Conservation (phyloP, 2,329 filamentous ascomycete genomes). For the Aaosphaeria arxii region DNA sequence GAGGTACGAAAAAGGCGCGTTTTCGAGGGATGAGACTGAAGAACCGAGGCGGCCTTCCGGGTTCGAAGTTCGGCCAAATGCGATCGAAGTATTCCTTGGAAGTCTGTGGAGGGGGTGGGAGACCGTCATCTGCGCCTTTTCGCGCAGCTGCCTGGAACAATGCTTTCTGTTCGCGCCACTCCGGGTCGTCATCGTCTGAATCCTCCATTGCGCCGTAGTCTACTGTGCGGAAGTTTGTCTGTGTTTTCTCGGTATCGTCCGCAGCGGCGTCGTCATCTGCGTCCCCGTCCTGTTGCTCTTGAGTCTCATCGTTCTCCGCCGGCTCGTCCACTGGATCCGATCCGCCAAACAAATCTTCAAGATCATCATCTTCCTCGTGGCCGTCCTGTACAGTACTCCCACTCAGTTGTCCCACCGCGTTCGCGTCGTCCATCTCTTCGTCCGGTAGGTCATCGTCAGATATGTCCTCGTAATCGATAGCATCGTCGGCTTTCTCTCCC, state of each 20-base stretch:
- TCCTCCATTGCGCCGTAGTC: slow-evolving; percentile 17
- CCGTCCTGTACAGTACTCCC: slow-evolving; percentile 29
- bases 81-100: slow-evolving; percentile 73
- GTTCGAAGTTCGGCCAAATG: slow-evolving; percentile 77
- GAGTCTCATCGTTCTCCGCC: slow-evolving; percentile 34
- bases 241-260: slow-evolving; percentile 13
- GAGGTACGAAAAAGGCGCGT: slow-evolving; percentile 72
- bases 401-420: slow-evolving; percentile 21
- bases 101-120: slow-evolving; percentile 69
- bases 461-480: slow-evolving; percentile 86
- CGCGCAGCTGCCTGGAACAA: slow-evolving; percentile 27
- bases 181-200: slow-evolving; percentile 30
- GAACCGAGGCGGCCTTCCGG: slow-evolving; percentile 72
- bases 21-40: slow-evolving; percentile 80
- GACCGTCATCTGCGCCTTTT: slow-evolving; percentile 36
- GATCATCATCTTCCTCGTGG: slow-evolving; percentile 43
- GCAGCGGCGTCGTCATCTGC: slow-evolving; percentile 14
- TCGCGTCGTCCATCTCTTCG: slow-evolving; percentile 49
- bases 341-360: slow-evolving; percentile 69
- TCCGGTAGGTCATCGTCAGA: slow-evolving; percentile 88
- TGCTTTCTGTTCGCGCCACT: slow-evolving; percentile 13
- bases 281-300: slow-evolving; percentile 20
- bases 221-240: slow-evolving; percentile 13
- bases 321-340: slow-evolving; percentile 23
- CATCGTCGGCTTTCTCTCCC: slow-evolving; percentile 85